These are phyloP conservation scores for Aspergillaceae sp. DNA, from an alignment of 2,329 filamentous ascomycete species.

Conservation along the genomic window DNA sequence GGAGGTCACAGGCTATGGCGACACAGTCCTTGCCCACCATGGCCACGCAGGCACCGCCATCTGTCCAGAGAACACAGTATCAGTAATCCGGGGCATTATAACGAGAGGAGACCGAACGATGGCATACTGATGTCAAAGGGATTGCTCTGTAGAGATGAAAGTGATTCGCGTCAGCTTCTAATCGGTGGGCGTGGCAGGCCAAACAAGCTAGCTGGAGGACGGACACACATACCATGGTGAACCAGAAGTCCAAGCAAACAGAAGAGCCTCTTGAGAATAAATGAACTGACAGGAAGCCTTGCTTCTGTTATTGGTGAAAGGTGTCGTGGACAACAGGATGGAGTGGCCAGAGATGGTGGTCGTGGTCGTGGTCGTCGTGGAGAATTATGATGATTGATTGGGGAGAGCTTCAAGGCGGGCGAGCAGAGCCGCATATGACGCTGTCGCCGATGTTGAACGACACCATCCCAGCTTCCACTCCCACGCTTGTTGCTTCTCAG, in stretches of 20 bases:
- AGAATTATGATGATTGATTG: too few species aligned
- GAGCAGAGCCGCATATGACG: slow-evolving; percentile 19
- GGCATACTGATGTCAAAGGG: slow-evolving; percentile 89
- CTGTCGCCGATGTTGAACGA: slow-evolving; percentile 5
- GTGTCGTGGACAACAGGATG: neutral
- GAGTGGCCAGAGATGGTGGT: slow-evolving; percentile 1
- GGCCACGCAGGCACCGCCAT: slow-evolving; percentile 90
- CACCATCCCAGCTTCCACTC: neutral
- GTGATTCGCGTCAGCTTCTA: slow-evolving; percentile 1
- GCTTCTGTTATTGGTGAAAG: neutral
- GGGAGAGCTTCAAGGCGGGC: neutral
- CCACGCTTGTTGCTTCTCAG: neutral
- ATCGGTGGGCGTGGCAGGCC: neutral
- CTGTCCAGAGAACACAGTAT: slow-evolving; percentile 28
- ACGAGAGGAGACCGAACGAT: slow-evolving; percentile 1
- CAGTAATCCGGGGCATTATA: neutral
- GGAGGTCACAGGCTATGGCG: slow-evolving; percentile 97
- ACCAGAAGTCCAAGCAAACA: neutral
- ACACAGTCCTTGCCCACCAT: slow-evolving; percentile 99
- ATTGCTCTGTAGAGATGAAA: slow-evolving; percentile 53
- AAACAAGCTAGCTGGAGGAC: neutral
- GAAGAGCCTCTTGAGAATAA: too few species aligned
- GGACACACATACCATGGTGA: neutral
- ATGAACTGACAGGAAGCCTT: too few species aligned
- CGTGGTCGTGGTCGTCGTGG: slow-evolving; percentile 8